Evolutionary conservation across 1,139 yeast species (phyloP), one percentile per base, ranked within the genome.

Genomic region (Geotrichum carabidarum): DNA sequence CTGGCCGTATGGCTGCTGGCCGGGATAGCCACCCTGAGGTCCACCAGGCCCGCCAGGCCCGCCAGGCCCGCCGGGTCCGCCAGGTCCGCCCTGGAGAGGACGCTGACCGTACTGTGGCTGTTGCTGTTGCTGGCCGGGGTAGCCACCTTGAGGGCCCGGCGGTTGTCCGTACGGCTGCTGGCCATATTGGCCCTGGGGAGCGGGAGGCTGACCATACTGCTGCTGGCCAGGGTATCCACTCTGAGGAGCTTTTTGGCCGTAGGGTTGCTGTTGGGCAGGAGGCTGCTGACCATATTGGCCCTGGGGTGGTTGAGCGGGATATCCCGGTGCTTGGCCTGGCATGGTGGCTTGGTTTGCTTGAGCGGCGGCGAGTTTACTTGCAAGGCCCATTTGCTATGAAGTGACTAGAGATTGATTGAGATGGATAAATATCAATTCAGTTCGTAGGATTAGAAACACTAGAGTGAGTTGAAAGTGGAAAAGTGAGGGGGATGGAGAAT

Each of bases 221-320:
- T 42, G 44, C 44, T 42, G 44, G 17, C 34, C 34, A 6, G 44
- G 44, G 34, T 42, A 42, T 5, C 44, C 44, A 42, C 44, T 14
- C 44, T 42, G 44, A 27, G 44, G 31, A 22, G 44, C 44, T 2
- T n/a, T 9, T 12, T 34, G 36, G 36, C 36, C 36, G 7, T 34
- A 34, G 36, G n/a, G 7, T 34, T 34, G 36, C 36, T 34, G 36
- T 34, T 34, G 36, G 15, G 15, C 15, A n/a, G 40, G 40, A 17
- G 48, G 58, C 6, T 56, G 59, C 61, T 31, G 60, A 55, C 30
- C 63, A 66, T 64, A 68, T 72, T 30, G 62, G 14, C 49, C 46
- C 22, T 50, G 57, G 7, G 50, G 57, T 14, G 44, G 59, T 14
- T 44, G 59, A 35, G 55, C 60, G 35, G 40, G 32, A 15, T 43